phyloP scores from a whole-genome alignment of 176 grass and related monocot genomes.

The Hordeum vulgare region DNA sequence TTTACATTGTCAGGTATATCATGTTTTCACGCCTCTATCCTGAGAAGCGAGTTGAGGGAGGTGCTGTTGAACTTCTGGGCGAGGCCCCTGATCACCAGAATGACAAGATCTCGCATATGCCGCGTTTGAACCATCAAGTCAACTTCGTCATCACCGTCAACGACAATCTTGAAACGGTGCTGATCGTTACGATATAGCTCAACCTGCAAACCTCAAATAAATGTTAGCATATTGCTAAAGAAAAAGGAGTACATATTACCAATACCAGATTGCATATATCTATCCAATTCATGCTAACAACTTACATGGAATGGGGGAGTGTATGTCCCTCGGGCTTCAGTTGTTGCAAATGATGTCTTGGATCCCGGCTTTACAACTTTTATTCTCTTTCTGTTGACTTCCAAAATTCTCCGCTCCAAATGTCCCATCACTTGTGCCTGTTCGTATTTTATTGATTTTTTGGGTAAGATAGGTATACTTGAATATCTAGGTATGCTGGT shows the following conservation, averaged over 20 bases:
- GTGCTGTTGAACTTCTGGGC: conserved; percentile 96
- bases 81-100: conserved; percentile 79
- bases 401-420: conserved; percentile 88
- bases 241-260: neutral
- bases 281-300: neutral
- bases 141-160: conserved; percentile 64
- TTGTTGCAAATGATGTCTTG: conserved; percentile 80
- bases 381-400: conserved; percentile 77
- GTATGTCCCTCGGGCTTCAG: conserved; percentile 77
- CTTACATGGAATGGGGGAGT: conserved; percentile 87
- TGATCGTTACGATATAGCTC: conserved; percentile 80
- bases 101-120: conserved; percentile 65
- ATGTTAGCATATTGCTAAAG: neutral
- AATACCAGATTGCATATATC: neutral
- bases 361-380: conserved; percentile 99
- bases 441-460: neutral
- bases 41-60: conserved; percentile 87
- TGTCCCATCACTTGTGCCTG: conserved; percentile 74
- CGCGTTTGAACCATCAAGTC: conserved; percentile 87
- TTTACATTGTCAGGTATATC: neutral
- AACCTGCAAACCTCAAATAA: conserved; percentile 47
- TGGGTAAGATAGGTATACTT: neutral
- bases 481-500: conserved; percentile 8
- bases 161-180: conserved; percentile 87
- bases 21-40: conserved; percentile 56